Evolutionary conservation across 75 land plant species (phyloP).

Genomic region (Pinus albicaulis): DNA sequence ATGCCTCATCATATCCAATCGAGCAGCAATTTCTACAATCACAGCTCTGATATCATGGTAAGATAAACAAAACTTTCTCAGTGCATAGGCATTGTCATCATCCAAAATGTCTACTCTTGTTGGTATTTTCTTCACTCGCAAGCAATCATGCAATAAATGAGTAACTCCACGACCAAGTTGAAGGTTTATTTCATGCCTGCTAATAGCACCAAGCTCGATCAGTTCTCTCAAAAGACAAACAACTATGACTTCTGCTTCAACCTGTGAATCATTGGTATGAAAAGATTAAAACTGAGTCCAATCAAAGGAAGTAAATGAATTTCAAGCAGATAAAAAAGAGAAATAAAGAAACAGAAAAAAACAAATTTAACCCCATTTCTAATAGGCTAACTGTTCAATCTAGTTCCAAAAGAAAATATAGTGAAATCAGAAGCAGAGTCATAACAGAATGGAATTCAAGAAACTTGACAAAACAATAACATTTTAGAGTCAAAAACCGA

Average conservation of each 20-base stretch:
- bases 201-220: conserved; percentile 55
- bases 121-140: conserved; percentile 56
- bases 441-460: background rate
- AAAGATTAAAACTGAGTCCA: background rate
- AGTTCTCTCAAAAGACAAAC: conserved; percentile 70
- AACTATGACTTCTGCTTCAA: conserved; percentile 95
- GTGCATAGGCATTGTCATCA: conserved; percentile 60
- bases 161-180: conserved; percentile 61
- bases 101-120: conserved; percentile 60
- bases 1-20: conserved; percentile 82
- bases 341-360: background rate
- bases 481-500: too few species aligned
- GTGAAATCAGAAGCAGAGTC: background rate
- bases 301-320: background rate
- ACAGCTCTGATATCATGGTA: conserved; percentile 88
- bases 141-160: conserved; percentile 74
- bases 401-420: background rate
- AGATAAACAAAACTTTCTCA: conserved; percentile 80
- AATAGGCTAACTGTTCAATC: background rate
- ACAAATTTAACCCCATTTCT: background rate
- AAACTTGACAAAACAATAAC: too few species aligned
- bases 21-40: conserved; percentile 69
- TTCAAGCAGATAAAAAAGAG: background rate
- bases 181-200: conserved; percentile 38
- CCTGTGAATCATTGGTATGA: conserved; percentile 35